These are phyloP conservation scores for Malania oleifera DNA, from an alignment of 164 flowering plant species.

Conservation along the genomic window DNA sequence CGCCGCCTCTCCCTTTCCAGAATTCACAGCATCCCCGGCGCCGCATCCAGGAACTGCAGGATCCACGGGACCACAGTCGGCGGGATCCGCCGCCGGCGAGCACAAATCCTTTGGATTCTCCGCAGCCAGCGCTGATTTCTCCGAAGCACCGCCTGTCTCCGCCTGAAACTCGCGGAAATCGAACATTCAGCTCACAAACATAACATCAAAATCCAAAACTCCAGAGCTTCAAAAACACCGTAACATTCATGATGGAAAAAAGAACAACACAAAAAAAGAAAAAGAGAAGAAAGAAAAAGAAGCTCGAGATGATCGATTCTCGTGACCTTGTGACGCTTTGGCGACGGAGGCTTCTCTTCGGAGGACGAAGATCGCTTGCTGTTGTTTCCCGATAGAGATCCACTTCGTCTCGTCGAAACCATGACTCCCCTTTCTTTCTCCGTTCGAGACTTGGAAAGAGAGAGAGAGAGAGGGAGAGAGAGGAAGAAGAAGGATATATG, in stretches of 20 bases:
- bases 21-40: constrained; percentile 11
- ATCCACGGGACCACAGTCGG: constrained; percentile 34
- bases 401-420: constrained; percentile 89
- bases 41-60: constrained; percentile 22
- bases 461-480: background rate
- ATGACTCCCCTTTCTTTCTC: constrained; percentile 29
- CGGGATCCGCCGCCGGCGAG: constrained; percentile 38
- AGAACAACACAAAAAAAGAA: background rate
- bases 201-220: constrained; percentile 1
- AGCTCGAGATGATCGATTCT: background rate
- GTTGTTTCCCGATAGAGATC: constrained; percentile 56
- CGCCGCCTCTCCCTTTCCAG: constrained; percentile 22
- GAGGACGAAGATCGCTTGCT: constrained; percentile 63
- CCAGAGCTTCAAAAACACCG: background rate
- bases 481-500: background rate
- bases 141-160: constrained; percentile 40
- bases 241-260: background rate
- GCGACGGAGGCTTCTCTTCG: constrained; percentile 68
- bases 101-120: constrained; percentile 50
- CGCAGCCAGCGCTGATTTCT: constrained; percentile 35
- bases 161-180: constrained; percentile 26
- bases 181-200: background rate
- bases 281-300: too few relatives aligned
- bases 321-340: constrained; percentile 76
- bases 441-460: constrained; percentile 1